phyloP scores from a whole-genome alignment of 2,329 filamentous ascomycete genomes.

The Penicillium sp. region DNA sequence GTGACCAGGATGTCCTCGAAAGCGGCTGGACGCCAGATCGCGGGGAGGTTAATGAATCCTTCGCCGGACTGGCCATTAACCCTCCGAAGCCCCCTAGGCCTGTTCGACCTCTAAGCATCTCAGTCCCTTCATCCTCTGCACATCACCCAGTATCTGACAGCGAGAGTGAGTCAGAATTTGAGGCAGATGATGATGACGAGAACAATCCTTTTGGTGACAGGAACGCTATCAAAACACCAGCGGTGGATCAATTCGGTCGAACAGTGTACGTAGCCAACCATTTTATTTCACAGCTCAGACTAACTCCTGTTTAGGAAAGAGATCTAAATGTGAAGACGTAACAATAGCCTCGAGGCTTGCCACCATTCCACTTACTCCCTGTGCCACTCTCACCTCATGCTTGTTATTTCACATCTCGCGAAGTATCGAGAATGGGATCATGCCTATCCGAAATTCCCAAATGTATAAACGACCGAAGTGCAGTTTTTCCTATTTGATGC shows the following conservation, averaged over 20 bases:
- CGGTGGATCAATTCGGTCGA: slow-evolving; percentile 33
- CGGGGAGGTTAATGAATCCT: slow-evolving; percentile 30
- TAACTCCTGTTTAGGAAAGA: slow-evolving; percentile 34
- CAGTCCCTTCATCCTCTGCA: slow-evolving; percentile 26
- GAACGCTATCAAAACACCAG: slow-evolving; percentile 61
- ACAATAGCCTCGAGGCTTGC: background rate
- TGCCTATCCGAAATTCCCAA: background rate
- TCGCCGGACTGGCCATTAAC: slow-evolving; percentile 42
- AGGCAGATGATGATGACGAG: slow-evolving; percentile 74
- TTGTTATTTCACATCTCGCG: background rate
- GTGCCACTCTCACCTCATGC: background rate
- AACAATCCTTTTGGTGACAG: slow-evolving; percentile 85
- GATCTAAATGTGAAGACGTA: slow-evolving; percentile 24
- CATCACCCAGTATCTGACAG: slow-evolving; percentile 51
- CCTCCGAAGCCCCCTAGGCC: slow-evolving; percentile 51
- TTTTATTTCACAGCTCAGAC: background rate
- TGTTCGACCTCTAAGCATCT: slow-evolving; percentile 65
- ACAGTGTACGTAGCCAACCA: slow-evolving; percentile 30
- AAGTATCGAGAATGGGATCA: background rate
- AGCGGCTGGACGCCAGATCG: slow-evolving; percentile 36
- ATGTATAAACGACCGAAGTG: background rate
- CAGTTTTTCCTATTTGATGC: background rate
- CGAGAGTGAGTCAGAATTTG: slow-evolving; percentile 57
- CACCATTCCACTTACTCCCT: background rate
- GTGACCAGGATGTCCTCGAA: slow-evolving; percentile 59